Evolutionary conservation across 441 rosid species (phyloP).

Genomic region (Adansonia rubrostipa): DNA sequence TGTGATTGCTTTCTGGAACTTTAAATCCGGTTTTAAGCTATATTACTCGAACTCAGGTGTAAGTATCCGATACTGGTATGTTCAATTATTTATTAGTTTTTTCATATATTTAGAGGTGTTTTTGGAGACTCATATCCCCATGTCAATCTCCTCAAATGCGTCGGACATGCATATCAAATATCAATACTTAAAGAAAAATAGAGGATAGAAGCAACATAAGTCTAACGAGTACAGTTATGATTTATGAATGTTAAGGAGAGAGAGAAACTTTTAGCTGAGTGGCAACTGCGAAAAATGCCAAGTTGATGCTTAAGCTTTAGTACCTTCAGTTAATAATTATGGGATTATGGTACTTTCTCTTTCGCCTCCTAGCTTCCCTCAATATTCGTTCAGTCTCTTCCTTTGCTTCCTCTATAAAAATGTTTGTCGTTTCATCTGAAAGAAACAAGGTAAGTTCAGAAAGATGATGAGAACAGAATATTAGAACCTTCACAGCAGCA

Average conservation of each 20-base stretch:
- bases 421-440: slow-evolving; percentile 40
- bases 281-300: background rate
- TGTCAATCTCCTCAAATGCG: no score
- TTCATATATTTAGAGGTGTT: no score
- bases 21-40: background rate
- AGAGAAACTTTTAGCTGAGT: background rate
- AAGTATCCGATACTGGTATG: no score
- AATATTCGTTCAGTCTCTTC: slow-evolving; percentile 70
- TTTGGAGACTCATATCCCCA: no score
- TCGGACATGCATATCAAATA: no score
- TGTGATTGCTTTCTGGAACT: background rate
- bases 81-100: no score
- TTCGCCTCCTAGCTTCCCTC: slow-evolving; percentile 76
- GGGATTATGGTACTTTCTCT: slow-evolving; percentile 56
- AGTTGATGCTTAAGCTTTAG: background rate
- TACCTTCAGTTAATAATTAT: slow-evolving; percentile 76
- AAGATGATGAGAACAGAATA: background rate
- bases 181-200: no score
- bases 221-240: background rate
- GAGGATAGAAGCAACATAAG: no score
- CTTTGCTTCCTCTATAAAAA: slow-evolving; percentile 52
- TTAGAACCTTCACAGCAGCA: background rate
- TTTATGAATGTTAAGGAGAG: background rate
- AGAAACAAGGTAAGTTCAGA: slow-evolving; percentile 19
- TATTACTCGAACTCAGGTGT: no score